A percentile compares a stretch with the other conserved stretches of the same genome.
phyloP scores from a whole-genome alignment of 2,329 filamentous ascomycete genomes.

The Tolypocladium amazonense region DNA sequence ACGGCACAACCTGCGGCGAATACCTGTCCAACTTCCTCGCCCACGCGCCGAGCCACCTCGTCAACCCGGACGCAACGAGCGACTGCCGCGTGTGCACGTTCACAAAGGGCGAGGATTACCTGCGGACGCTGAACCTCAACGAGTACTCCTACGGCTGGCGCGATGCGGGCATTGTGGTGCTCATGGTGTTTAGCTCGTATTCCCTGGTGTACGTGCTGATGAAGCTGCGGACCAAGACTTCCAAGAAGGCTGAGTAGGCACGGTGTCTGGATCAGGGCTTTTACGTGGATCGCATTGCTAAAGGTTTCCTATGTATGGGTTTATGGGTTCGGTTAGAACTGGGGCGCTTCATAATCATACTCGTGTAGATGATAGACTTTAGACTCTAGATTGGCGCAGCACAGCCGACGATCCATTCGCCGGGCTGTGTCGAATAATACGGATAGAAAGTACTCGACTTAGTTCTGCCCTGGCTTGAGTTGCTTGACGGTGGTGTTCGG shows the following conservation, averaged over 20 bases:
- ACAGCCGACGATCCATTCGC: neutral
- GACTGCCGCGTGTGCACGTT: slow-evolving; percentile 54
- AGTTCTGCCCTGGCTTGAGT: no score
- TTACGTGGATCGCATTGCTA: neutral
- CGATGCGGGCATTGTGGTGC: slow-evolving; percentile 47
- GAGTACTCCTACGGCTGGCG: slow-evolving; percentile 58
- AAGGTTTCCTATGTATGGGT: neutral
- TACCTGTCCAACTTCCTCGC: slow-evolving; percentile 44
- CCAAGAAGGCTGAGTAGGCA: slow-evolving; percentile 31
- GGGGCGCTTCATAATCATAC: neutral
- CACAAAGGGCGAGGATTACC: slow-evolving; percentile 45
- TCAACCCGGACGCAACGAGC: slow-evolving; percentile 47
- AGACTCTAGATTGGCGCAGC: neutral
- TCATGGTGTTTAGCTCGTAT: slow-evolving; percentile 46
- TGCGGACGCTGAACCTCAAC: slow-evolving; percentile 46
- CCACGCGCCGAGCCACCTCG: slow-evolving; percentile 34
- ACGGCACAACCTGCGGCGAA: slow-evolving; percentile 41
- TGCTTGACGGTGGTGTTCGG: no score
- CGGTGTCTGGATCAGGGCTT: neutral
- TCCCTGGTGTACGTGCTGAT: slow-evolving; percentile 32
- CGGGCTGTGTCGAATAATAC: neutral
- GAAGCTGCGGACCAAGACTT: slow-evolving; percentile 37
- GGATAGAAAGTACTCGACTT: neutral
- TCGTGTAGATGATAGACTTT: neutral
- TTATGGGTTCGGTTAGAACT: neutral